phyloP scores from a whole-genome alignment of 2,329 filamentous ascomycete species.

The Talaromyces albobiverticillius region DNA sequence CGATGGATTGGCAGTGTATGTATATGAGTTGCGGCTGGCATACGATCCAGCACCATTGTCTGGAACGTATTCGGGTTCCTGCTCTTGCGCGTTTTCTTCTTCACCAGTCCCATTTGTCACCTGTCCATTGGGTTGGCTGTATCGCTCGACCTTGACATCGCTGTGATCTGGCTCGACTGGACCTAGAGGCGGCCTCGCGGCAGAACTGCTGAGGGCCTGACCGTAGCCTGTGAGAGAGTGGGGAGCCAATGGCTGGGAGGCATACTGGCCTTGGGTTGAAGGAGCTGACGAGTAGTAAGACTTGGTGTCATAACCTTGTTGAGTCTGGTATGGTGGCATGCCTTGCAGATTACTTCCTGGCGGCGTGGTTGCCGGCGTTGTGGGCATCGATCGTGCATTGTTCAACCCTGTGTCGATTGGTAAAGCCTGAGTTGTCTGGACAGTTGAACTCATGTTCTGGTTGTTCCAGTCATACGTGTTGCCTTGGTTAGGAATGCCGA shows the following conservation, averaged over 20 bases:
- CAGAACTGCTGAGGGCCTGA: slow-evolving; percentile 69
- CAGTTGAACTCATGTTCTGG: slow-evolving; percentile 59
- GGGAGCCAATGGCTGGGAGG: slow-evolving; percentile 57
- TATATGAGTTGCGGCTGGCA: slow-evolving; percentile 69
- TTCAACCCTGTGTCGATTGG: slow-evolving; percentile 77
- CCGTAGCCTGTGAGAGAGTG: slow-evolving; percentile 69
- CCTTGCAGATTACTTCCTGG: slow-evolving; percentile 73
- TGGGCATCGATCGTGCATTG: slow-evolving; percentile 81
- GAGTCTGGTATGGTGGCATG: slow-evolving; percentile 72
- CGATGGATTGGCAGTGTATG: slow-evolving; percentile 66
- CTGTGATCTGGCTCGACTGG: slow-evolving; percentile 60
- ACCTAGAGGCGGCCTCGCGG: slow-evolving; percentile 57
- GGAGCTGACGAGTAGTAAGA: slow-evolving; percentile 73
- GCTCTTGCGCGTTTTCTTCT: slow-evolving; percentile 70
- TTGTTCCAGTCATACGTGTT: slow-evolving; percentile 75
- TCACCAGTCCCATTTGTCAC: slow-evolving; percentile 59
- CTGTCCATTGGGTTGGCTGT: slow-evolving; percentile 57
- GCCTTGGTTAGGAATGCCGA: slow-evolving; percentile 70
- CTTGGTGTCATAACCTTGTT: slow-evolving; percentile 75
- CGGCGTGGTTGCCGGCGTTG: slow-evolving; percentile 86
- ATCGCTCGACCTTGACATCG: slow-evolving; percentile 68
- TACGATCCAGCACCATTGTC: slow-evolving; percentile 71
- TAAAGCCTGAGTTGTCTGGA: slow-evolving; percentile 66
- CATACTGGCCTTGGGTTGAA: slow-evolving; percentile 65
- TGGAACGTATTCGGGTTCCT: slow-evolving; percentile 78